Percentiles rank a stretch among this genome's conserved stretches.
These are phyloP conservation scores for Trichoderma atrobrunneum DNA, from an alignment of 2,329 filamentous ascomycete genomes.

Conservation along the genomic window DNA sequence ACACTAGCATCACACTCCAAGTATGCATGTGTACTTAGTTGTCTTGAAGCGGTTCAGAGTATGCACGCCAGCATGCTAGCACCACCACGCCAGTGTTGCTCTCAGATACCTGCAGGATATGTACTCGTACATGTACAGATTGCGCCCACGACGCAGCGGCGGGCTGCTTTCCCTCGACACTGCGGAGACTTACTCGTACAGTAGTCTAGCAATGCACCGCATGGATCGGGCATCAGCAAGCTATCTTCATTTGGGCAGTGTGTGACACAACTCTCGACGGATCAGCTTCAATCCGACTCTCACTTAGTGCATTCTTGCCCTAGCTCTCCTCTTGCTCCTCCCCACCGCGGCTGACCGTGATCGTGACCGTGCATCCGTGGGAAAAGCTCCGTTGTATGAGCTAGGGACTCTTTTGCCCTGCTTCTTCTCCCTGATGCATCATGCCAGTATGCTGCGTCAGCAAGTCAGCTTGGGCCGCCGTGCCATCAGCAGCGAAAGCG, in stretches of 20 bases:
- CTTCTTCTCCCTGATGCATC: background rate
- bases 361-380: background rate
- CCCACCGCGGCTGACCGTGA: constrained; percentile 8
- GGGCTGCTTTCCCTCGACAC: background rate
- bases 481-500: background rate
- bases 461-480: constrained; percentile 13
- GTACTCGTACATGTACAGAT: background rate
- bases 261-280: background rate
- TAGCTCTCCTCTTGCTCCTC: background rate
- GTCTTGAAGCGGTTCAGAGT: background rate
- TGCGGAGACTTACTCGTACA: background rate
- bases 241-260: background rate
- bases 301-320: background rate
- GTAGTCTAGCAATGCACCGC: background rate
- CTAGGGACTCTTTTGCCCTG: background rate
- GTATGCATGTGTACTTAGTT: background rate
- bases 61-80: background rate
- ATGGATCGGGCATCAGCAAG: constrained; percentile 9
- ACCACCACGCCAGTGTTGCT: background rate
- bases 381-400: background rate
- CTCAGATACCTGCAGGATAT: background rate
- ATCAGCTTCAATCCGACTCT: constrained; percentile 11
- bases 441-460: background rate
- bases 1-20: background rate
- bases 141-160: background rate